phyloP scores from a whole-genome alignment of 768 basidiomycete genomes.

The Nidularia pulvinata region DNA sequence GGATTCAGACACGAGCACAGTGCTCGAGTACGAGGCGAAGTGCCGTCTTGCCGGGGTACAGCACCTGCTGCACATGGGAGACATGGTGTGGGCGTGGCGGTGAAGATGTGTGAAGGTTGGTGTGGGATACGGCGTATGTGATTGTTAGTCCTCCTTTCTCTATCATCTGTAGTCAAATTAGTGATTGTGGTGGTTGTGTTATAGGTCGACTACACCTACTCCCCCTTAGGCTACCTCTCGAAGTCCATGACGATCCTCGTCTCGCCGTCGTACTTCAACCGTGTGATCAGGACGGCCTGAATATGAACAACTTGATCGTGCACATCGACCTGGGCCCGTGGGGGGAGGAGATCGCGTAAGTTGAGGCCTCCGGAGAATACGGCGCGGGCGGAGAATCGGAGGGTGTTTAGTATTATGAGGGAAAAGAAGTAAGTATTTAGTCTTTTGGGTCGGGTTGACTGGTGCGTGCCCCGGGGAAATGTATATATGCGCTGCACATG shows the following conservation, averaged over 20 bases:
- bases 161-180: constrained; percentile 6
- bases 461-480: constrained; percentile 72
- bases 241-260: constrained; percentile 80
- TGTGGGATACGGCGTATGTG: constrained; percentile 90
- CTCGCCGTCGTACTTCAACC: constrained; percentile 88
- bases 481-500: constrained; percentile 66
- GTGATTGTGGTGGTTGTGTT: constrained; percentile 31
- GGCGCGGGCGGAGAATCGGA: constrained; percentile 26
- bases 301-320: constrained; percentile 56
- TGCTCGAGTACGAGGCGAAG: constrained; percentile 83
- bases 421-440: constrained; percentile 58
- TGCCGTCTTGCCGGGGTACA: constrained; percentile 66
- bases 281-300: constrained; percentile 70
- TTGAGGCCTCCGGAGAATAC: constrained; percentile 38
- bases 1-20: constrained; percentile 79
- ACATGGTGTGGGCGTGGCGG: constrained; percentile 86
- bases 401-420: constrained; percentile 67
- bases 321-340: constrained; percentile 79
- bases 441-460: constrained; percentile 4
- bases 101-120: constrained; percentile 74
- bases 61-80: constrained; percentile 67
- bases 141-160: constrained; percentile 51
- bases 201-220: constrained; percentile 88
- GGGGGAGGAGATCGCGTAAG: constrained; percentile 65
- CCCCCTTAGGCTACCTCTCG: constrained; percentile 73